These are phyloP conservation scores for Nannochloropsis gaditana DNA, from an alignment of 108 stramenopile species.

Conservation along the genomic window DNA sequence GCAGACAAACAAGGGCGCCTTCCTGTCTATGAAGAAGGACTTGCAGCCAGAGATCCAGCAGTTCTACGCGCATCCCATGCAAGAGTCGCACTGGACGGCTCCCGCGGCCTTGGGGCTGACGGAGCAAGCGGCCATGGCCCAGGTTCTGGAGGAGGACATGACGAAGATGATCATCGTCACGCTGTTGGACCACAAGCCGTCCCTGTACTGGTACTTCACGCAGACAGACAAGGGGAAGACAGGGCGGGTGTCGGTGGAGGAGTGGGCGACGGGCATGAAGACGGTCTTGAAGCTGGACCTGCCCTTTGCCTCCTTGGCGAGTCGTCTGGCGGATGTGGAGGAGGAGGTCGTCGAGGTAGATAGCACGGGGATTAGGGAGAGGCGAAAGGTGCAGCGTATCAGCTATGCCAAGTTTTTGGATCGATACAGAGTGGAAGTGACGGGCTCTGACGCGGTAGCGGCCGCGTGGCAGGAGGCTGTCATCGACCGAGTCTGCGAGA, in stretches of 20 bases:
- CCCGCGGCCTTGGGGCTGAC: neutral
- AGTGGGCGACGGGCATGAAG: slow-evolving; percentile 60
- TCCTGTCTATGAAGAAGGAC: slow-evolving; percentile 39
- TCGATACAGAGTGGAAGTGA: slow-evolving; percentile 54
- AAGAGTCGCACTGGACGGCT: slow-evolving; percentile 16
- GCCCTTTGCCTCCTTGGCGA: slow-evolving; percentile 50
- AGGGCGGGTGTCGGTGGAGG: slow-evolving; percentile 46
- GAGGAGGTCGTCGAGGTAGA: slow-evolving; percentile 27
- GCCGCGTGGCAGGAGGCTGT: slow-evolving; percentile 53
- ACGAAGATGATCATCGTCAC: slow-evolving; percentile 56
- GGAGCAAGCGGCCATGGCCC: slow-evolving; percentile 25
- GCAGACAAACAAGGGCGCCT: slow-evolving; percentile 55
- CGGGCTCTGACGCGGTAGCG: slow-evolving; percentile 32
- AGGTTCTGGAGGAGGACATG: slow-evolving; percentile 46
- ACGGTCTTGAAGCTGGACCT: slow-evolving; percentile 55
- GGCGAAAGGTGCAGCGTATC: slow-evolving; percentile 21
- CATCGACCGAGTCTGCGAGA: slow-evolving; percentile 55
- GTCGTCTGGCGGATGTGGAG: slow-evolving; percentile 53
- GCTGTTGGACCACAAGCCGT: slow-evolving; percentile 55
- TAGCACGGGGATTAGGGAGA: neutral
- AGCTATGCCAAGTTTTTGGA: slow-evolving; percentile 59
- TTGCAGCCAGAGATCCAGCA: slow-evolving; percentile 53
- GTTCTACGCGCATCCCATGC: slow-evolving; percentile 39
- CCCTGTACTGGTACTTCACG: slow-evolving; percentile 59
- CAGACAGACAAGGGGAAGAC: slow-evolving; percentile 50